Evolutionary conservation across 306 rosid genomes (phyloP), one percentile per base, ranked within the genome.

Genomic region (Ammopiptanthus mongolicus): DNA sequence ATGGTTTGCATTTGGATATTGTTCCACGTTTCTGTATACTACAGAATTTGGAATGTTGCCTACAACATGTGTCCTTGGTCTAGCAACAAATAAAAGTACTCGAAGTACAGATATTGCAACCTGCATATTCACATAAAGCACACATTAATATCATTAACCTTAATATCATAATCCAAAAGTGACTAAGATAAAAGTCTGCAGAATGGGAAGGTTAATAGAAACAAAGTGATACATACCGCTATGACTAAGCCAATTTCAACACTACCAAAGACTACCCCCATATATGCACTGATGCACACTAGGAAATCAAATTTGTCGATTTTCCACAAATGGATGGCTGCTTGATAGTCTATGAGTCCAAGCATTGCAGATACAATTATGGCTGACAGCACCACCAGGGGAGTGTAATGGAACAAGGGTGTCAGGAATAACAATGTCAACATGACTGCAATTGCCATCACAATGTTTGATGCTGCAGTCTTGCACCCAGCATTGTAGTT

Each of bases 401-500:
- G 97, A 76, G 98, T 95, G 87, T 91, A 95, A 69, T 91, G 85
- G 85, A 95, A 95, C 83, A 95, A 82, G 5, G 98, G 97, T 62
- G 97, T 91, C 56, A 95, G 75, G 80, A 95, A 95, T 59, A 95
- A 61, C 78, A 95, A 67, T 50, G 98, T 90, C 63, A 91, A 65
- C 98, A 95, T 95, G 13, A 95, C 89, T 17, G 91, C 95, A 8
- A 95, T 85, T 53, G 99, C 84, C 99, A 95, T 92, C 18, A 95
- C 85, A 3, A 95, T 79, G 88, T 95, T 95, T 2, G 99, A 92
- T 73, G 81, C 86, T 8, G 99, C 99, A 3, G 97, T 95, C 57
- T 92, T 90, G 93, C 99, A 95, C 10, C 99, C 99, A 3, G 99
- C 96, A 48, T 90, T 95, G 79, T 81, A 95, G 82, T 95, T 95